These are phyloP conservation scores for Cucurbitaria berberidis DNA, from an alignment of 2,329 filamentous ascomycete species.

Conservation along the genomic window DNA sequence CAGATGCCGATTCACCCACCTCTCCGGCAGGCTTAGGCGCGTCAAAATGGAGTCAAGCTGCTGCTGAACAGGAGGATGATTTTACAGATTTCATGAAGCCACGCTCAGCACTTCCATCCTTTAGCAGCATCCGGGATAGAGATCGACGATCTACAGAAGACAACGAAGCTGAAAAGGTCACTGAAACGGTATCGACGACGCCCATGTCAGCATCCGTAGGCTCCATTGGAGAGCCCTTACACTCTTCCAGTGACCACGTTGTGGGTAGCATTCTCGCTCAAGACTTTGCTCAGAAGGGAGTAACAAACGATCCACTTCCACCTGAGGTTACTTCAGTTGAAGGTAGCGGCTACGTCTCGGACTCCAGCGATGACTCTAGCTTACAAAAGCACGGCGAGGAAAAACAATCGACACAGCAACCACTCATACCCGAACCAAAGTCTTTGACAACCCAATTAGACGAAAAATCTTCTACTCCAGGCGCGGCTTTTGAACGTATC, in stretches of 20 bases:
- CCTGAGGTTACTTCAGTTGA: constrained; percentile 75
- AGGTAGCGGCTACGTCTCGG: constrained; percentile 67
- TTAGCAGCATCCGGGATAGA: constrained; percentile 74
- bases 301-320: constrained; percentile 66
- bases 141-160: constrained; percentile 56
- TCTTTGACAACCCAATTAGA: constrained; percentile 29
- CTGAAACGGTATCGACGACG: constrained; percentile 52
- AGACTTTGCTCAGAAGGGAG: constrained; percentile 58
- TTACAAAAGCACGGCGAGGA: constrained; percentile 17
- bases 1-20: constrained; percentile 24
- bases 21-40: constrained; percentile 30
- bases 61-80: constrained; percentile 62
- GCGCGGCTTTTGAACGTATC: constrained; percentile 13
- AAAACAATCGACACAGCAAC: constrained; percentile 12
- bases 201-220: constrained; percentile 41
- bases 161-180: constrained; percentile 60
- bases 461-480: constrained; percentile 13
- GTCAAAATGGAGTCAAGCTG: constrained; percentile 53
- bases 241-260: constrained; percentile 65
- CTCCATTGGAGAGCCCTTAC: constrained; percentile 50
- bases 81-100: constrained; percentile 72
- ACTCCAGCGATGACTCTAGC: constrained; percentile 51
- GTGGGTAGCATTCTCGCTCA: constrained; percentile 63
- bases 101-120: constrained; percentile 74
- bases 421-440: constrained; percentile 34